Conservation (phyloP, 2,329 filamentous ascomycete genomes). For the Aspergillus bombycis region DNA sequence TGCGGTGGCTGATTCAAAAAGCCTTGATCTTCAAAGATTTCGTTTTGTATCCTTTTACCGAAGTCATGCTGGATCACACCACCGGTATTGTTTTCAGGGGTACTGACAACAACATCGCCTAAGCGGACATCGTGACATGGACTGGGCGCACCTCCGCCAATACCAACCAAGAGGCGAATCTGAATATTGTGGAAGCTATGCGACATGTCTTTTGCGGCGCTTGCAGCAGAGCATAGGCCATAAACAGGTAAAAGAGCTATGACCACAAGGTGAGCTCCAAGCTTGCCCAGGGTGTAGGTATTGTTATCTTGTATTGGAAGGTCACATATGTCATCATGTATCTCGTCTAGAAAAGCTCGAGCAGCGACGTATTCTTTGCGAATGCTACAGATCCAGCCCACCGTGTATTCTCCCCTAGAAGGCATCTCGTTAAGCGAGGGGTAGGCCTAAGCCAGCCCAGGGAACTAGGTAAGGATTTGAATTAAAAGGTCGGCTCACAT, state of each 20-base stretch:
- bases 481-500: background rate
- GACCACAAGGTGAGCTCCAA: background rate
- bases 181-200: background rate
- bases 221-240: background rate
- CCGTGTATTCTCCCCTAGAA: background rate
- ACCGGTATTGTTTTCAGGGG: background rate
- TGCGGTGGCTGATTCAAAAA: constrained; percentile 23
- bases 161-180: background rate
- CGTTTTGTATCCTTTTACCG: constrained; percentile 20
- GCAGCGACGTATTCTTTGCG: background rate
- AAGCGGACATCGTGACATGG: background rate
- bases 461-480: background rate
- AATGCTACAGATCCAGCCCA: background rate
- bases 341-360: background rate
- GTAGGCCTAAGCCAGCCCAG: too few relatives aligned
- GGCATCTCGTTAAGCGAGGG: background rate
- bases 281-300: background rate
- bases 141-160: background rate
- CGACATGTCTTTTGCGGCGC: background rate
- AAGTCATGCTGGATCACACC: constrained; percentile 25
- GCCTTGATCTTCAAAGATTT: constrained; percentile 19
- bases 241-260: background rate
- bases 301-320: background rate
- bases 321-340: background rate
- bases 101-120: constrained; percentile 2